Base-by-base conservation (phyloP, 177 flowering plant species). In the Vitis hybrid region DNA sequence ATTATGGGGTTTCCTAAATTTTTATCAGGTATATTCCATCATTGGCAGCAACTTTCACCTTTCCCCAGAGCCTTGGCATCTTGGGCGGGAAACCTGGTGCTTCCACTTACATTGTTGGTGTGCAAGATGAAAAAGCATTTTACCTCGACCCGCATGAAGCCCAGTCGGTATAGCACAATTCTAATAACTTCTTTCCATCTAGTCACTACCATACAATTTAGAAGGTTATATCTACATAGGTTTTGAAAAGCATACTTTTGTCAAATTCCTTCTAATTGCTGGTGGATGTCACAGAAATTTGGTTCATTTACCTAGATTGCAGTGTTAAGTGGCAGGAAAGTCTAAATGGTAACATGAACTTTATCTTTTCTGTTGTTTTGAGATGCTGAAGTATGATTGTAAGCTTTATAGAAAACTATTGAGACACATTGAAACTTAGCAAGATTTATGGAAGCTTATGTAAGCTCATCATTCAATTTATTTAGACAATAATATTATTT, bases 71-170 rank as follows among this genome's bases (percentile, higher is more conserved):
- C 80, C 89, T 93, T 74, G 99, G 99, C 67, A 87, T 95, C 71
- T 72, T 93, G 80, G 99, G 99, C 74, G 99, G 99, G 67, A 91
- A 88, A 81, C 96, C 99, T 65, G 98, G 99, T 73, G 88, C 86
- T 51, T 95, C 99, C 52, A 93, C 98, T 62, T 95, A 95, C 69
- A 87, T 95, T 72, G 81, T 91, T 72, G 99, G 99, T 19, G 89
- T 91, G 70, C 99, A 95, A 81, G 98, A 89, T 81, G 93, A 84
- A 11, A 86, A 88, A 24, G 99, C 89, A 49, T 83, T 91, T 69
- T 95, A 87, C 79, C 89, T 95, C 69, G 99, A 95, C 81, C 99
- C 99, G 10, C 99, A 95, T 84, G 94, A 86, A 71, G 89, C 84
- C 81, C 97, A 93, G 67, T 84, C 71, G 86, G 97, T 92, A 86